A percentile compares a stretch with the other conserved stretches of the same genome.
Conservation (phyloP, 305 asterid species). For the Rubia tinctorum region DNA sequence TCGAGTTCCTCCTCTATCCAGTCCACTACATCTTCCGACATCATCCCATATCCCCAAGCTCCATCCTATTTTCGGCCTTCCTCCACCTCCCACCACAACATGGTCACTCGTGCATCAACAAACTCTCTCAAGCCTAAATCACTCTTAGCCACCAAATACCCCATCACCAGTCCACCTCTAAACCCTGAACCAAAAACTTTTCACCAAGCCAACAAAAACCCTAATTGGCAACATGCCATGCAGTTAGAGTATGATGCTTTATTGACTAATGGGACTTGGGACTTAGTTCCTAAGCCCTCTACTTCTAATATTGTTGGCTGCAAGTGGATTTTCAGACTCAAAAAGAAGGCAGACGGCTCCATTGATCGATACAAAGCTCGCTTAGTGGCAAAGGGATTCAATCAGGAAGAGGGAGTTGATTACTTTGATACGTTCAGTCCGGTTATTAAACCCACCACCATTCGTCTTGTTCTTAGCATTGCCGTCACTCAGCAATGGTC, state of each 20-base stretch:
- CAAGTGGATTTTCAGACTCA: not conserved
- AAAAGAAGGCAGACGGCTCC: not conserved
- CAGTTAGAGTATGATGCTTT: not conserved
- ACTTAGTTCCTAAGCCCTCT: not conserved
- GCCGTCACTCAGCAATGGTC: not conserved
- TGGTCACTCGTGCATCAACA: not conserved
- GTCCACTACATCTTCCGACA: too few species aligned
- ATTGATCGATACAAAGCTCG: not conserved
- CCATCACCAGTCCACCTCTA: fast-evolving
- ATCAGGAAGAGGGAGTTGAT: not conserved
- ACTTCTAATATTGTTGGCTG: not conserved
- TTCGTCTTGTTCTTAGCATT: not conserved
- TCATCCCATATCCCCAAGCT: too few species aligned
- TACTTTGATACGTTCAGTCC: not conserved
- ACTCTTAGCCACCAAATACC: too few species aligned
- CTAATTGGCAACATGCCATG: not conserved
- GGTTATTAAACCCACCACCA: not conserved
- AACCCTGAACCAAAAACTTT: not conserved
- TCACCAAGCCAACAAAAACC: not conserved
- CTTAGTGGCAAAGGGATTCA: not conserved
- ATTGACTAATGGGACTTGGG: not conserved
- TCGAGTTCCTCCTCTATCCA: too few species aligned
- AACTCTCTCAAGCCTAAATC: not conserved
- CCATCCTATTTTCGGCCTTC: not conserved
- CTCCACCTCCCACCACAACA: not conserved